A percentile compares a stretch with the other conserved stretches of the same genome.
Conservation (phyloP, 257 asterid genomes). For the Jaltomata sinuosa region DNA sequence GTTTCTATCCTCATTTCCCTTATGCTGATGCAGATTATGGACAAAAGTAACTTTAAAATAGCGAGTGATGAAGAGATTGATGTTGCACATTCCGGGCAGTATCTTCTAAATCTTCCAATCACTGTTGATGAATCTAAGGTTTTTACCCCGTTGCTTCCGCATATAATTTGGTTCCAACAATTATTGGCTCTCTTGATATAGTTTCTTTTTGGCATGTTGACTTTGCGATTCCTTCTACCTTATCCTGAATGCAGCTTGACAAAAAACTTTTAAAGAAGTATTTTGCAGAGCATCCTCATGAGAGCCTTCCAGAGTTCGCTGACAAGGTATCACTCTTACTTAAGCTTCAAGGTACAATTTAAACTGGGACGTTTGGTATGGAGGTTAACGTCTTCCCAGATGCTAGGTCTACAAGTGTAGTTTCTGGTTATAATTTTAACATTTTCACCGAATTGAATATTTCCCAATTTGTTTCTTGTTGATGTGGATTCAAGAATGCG, state of each 20-base stretch:
- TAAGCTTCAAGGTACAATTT: neutral
- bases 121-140: constrained; percentile 93
- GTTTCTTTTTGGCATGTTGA: neutral
- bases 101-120: constrained; percentile 95
- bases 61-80: constrained; percentile 83
- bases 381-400: neutral
- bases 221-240: constrained; percentile 7
- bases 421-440: neutral
- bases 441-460: neutral
- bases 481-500: neutral
- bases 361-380: neutral
- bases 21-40: constrained; percentile 76
- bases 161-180: neutral
- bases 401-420: neutral
- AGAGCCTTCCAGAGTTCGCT: constrained; percentile 80
- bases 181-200: neutral
- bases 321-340: constrained; percentile 55
- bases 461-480: neutral
- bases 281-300: constrained; percentile 64
- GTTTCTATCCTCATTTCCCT: constrained; percentile 4
- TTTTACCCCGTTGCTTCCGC: neutral
- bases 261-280: constrained; percentile 62
- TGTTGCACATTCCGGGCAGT: constrained; percentile 84
- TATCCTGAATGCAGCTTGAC: constrained; percentile 64
- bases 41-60: constrained; percentile 88